Evolutionary conservation across 129 eudicot genomes (phyloP).

Genomic region (Arctium lappa): DNA sequence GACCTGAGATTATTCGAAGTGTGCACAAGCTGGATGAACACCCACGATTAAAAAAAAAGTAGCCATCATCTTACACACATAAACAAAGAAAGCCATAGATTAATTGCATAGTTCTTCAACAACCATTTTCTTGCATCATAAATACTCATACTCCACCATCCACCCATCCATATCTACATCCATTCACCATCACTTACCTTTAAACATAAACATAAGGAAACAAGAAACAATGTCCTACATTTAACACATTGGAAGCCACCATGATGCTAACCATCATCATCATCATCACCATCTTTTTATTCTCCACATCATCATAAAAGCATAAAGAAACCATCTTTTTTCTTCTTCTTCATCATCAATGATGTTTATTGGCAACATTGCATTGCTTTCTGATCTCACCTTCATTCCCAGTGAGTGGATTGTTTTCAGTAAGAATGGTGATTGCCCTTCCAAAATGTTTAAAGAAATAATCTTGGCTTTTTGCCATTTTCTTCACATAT

Average conservation of each 20-base stretch:
- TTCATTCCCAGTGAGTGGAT: slow-evolving; percentile 86
- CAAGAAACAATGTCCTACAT: slow-evolving; percentile 29
- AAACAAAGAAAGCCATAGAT: slow-evolving; percentile 19
- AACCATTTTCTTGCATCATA: slow-evolving; percentile 37
- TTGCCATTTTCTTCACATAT: slow-evolving; percentile 94
- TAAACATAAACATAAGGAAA: slow-evolving; percentile 20
- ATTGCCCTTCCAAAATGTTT: slow-evolving; percentile 79
- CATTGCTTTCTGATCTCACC: slow-evolving; percentile 95
- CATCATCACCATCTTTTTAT: slow-evolving; percentile 31
- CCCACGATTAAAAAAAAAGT: neutral
- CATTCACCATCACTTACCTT: slow-evolving; percentile 32
- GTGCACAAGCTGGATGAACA: neutral
- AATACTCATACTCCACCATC: slow-evolving; percentile 43
- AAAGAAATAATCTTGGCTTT: slow-evolving; percentile 87
- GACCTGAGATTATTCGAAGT: neutral
- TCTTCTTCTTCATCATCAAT: slow-evolving; percentile 9
- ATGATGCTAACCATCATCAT: slow-evolving; percentile 20
- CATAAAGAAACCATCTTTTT: neutral
- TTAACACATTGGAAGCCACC: slow-evolving; percentile 26
- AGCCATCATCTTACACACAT: neutral
- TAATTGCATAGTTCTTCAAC: slow-evolving; percentile 20
- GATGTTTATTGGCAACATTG: slow-evolving; percentile 85
- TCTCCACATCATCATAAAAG: slow-evolving; percentile 14
- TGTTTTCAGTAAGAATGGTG: slow-evolving; percentile 80
- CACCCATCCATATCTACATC: slow-evolving; percentile 33